phyloP scores from a whole-genome alignment of 2,329 filamentous ascomycete genomes.

The Colletotrichum sp. region DNA sequence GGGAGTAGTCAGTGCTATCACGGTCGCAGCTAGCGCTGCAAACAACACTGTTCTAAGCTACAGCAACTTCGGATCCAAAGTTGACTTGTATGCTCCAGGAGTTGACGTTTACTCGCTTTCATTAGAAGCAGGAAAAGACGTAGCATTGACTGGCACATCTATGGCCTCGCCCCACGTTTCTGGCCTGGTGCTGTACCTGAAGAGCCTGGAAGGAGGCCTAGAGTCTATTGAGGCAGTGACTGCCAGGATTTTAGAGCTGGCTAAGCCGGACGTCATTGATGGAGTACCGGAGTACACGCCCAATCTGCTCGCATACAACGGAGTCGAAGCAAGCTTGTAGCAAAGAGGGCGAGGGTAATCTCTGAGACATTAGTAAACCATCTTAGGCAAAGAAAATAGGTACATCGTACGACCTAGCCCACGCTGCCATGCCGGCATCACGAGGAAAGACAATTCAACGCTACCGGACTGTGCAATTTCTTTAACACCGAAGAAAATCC shows the following conservation, averaged over 20 bases:
- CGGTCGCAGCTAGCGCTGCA: constrained; percentile 53
- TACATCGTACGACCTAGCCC: background rate
- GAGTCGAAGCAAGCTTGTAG: constrained; percentile 13
- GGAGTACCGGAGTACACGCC: constrained; percentile 36
- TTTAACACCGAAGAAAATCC: background rate
- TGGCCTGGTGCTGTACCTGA: constrained; percentile 61
- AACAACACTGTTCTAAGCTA: constrained; percentile 43
- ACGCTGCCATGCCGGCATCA: background rate
- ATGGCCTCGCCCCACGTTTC: constrained; percentile 67
- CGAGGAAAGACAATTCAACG: background rate
- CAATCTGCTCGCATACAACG: constrained; percentile 57
- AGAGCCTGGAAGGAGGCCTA: constrained; percentile 40
- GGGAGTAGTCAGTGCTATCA: constrained; percentile 50
- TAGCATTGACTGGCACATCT: constrained; percentile 52
- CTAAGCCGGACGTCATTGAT: constrained; percentile 40
- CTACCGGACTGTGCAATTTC: background rate
- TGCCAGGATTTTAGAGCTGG: constrained; percentile 43
- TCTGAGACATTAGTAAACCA: background rate
- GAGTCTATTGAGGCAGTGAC: constrained; percentile 45
- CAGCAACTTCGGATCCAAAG: constrained; percentile 52
- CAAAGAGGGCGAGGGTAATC: background rate
- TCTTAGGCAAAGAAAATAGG: background rate
- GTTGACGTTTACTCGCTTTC: constrained; percentile 40
- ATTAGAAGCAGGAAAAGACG: constrained; percentile 38
- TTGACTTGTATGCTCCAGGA: constrained; percentile 59